Base-by-base conservation (phyloP, 1,139 yeast genomes). In the Candida sp. region DNA sequence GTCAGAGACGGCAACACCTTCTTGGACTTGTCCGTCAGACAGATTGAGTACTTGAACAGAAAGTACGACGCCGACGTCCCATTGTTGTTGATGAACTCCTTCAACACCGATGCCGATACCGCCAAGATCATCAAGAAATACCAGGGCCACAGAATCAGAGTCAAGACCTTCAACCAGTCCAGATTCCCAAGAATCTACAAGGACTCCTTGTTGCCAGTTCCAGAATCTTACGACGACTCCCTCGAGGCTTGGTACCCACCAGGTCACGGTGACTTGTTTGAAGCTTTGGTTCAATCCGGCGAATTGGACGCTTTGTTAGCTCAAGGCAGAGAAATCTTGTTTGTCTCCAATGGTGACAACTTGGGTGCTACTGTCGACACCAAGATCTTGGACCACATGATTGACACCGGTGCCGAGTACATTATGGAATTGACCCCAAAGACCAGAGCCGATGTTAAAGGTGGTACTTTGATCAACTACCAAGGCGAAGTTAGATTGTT, bases 391-490 rank as follows among this genome's bases (percentile, higher is more conserved):
- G 86, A 88, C 70, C 98, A 94, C 78, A 93, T 94, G 97, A 75
- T 91, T 58, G 96, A 90, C 65, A 84, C 96, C 44, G 88, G 88
- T 49, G 85, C 97, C 51, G 98, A 96, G 77, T 94, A 93, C 72
- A 87, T 94, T 64, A 94, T 94, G 99, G 99, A 94, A 77, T 84
- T 94, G 71, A 96, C 99, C 53, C 97, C 94, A 76, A 94, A 94
- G 80, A 94, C 99, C 50, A 88, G 99, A 74, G 99, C 99, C 45
- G 99, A 94, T 72, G 99, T 94, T 66, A 94, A 94, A 78, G 99
- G 99, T 79, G 99, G 99, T 80, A 94, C 99, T 61, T 84, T 94
- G 70, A 93, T 94, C 70, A 92, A 91, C 74, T 94, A 96, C 72
- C 96, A 92, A 63, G 98, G 98, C 56, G 87, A 88, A 66, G 97